Evolutionary conservation across 306 rosid species (phyloP).

Genomic region (Trifolium dubium): DNA sequence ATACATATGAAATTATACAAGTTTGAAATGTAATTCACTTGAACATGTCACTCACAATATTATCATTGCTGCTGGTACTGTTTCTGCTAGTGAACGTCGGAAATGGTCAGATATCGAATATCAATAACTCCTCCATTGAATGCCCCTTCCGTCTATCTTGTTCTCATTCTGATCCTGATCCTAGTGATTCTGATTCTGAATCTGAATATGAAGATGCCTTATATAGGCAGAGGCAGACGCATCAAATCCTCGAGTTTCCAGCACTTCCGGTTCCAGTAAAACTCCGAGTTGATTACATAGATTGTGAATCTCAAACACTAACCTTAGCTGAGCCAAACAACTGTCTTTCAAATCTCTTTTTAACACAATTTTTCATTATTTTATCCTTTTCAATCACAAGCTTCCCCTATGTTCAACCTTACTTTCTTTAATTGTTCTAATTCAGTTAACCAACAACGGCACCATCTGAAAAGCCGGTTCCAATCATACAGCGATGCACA

Average conservation of each 20-base stretch:
- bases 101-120: background rate
- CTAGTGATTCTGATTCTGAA: no score
- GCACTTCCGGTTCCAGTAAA: background rate
- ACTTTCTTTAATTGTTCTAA: constrained; percentile 10
- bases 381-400: background rate
- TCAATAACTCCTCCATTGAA: no score
- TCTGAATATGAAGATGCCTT: no score
- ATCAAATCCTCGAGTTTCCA: background rate
- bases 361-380: constrained; percentile 17
- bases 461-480: background rate
- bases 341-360: constrained; percentile 27
- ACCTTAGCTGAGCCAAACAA: background rate
- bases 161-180: background rate
- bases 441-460: background rate
- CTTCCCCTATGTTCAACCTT: background rate
- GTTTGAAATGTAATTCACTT: background rate
- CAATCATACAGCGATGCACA: background rate
- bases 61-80: background rate
- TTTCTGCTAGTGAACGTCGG: background rate
- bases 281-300: background rate
- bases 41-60: background rate
- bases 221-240: no score
- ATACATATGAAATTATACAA: background rate
- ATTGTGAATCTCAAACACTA: background rate
- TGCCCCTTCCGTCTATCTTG: constrained; percentile 20